Evolutionary conservation across 2,329 filamentous ascomycete species (phyloP).

Genomic region (Dactylellina leptospora): DNA sequence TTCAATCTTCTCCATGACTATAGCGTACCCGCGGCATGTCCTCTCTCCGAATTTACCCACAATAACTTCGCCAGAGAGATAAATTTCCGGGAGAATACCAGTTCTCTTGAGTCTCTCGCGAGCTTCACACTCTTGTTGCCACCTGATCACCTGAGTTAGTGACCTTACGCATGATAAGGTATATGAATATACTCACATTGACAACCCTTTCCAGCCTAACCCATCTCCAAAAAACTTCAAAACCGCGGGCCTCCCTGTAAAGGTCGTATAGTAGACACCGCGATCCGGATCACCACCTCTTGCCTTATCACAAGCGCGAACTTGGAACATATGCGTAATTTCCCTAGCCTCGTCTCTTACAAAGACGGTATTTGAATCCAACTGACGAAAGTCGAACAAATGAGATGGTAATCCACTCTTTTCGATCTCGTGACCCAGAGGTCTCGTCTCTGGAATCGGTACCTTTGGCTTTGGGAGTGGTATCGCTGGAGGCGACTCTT

Average conservation of each 20-base stretch:
- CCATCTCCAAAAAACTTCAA: conserved; percentile 44
- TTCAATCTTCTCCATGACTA: conserved; percentile 34
- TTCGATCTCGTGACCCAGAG: conserved; percentile 35
- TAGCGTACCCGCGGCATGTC: conserved; percentile 30
- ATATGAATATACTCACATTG: conserved; percentile 10
- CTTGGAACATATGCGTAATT: conserved; percentile 30
- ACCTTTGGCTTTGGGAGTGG: not conserved
- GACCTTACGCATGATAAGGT: not conserved
- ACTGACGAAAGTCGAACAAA: conserved; percentile 21
- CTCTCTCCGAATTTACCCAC: conserved; percentile 24
- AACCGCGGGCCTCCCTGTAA: conserved; percentile 19
- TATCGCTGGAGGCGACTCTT: conserved; percentile 5
- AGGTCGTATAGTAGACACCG: conserved; percentile 35
- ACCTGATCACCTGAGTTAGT: conserved; percentile 9
- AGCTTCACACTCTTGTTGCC: conserved; percentile 43
- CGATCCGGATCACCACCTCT: conserved; percentile 7
- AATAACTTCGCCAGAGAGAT: conserved; percentile 24
- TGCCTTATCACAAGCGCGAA: conserved; percentile 8
- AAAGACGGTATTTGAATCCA: conserved; percentile 32
- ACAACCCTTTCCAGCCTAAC: conserved; percentile 21
- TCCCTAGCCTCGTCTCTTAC: conserved; percentile 23
- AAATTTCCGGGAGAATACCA: conserved; percentile 25
- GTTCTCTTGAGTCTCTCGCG: conserved; percentile 14
- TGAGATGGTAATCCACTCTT: conserved; percentile 22
- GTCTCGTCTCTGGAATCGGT: conserved; percentile 18